Conservation (phyloP, 768 basidiomycete species). For the Epithele typhae region DNA sequence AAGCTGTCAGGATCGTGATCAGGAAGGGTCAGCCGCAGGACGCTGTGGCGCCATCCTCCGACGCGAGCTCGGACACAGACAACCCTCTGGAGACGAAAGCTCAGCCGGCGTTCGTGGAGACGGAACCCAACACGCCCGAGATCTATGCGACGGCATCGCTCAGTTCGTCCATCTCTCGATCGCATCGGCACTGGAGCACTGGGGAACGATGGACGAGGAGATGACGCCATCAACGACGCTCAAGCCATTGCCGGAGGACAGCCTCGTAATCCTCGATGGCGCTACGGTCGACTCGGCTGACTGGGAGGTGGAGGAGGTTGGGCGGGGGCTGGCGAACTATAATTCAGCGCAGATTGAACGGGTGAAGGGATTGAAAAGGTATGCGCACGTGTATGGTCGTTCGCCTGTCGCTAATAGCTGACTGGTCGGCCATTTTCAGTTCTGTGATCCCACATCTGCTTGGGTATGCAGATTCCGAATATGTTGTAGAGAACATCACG, state of each 20-base stretch:
- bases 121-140: constrained; percentile 55
- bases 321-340: constrained; percentile 92
- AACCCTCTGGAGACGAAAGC: constrained; percentile 22
- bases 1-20: constrained; percentile 84
- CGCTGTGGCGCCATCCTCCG: constrained; percentile 17
- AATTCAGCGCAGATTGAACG: constrained; percentile 88
- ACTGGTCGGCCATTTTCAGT: constrained; percentile 35
- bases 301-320: constrained; percentile 84
- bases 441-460: constrained; percentile 74
- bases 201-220: constrained; percentile 16
- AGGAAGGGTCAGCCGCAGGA: constrained; percentile 29
- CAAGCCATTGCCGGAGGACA: constrained; percentile 23
- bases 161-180: constrained; percentile 37
- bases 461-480: constrained; percentile 94
- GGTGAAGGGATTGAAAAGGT: constrained; percentile 93
- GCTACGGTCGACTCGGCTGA: constrained; percentile 39
- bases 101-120: constrained; percentile 32
- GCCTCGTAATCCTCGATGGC: constrained; percentile 16
- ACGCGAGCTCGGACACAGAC: constrained; percentile 12
- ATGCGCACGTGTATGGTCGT: constrained; percentile 18
- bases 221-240: constrained; percentile 17
- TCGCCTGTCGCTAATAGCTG: constrained; percentile 2
- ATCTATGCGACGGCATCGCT: constrained; percentile 38
- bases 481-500: constrained; percentile 94
- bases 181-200: constrained; percentile 29